These are phyloP conservation scores for Isochrysis galbana DNA, from an alignment of 78 protist genomes.

Conservation along the genomic window DNA sequence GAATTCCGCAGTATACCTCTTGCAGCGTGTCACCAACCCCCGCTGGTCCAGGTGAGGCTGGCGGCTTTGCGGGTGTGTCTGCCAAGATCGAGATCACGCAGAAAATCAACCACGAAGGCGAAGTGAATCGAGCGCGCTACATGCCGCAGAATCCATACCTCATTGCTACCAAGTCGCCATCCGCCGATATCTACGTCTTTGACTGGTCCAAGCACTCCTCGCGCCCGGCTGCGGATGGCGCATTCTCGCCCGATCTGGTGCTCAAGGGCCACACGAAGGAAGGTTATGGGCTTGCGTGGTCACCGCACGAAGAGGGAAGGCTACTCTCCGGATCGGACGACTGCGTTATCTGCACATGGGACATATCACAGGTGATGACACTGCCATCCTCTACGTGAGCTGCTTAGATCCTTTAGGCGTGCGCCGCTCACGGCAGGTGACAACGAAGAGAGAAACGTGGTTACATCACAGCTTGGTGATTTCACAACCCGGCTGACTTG, in stretches of 20 bases:
- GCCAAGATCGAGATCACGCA: conserved; percentile 66
- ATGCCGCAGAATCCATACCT: conserved; percentile 88
- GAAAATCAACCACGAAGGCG: conserved; percentile 88
- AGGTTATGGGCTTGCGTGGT: conserved; percentile 96
- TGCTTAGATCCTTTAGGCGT: too few relatives aligned
- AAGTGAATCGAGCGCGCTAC: conserved; percentile 90
- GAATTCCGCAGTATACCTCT: too few relatives aligned
- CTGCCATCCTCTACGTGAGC: too few relatives aligned
- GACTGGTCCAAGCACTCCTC: conserved; percentile 77
- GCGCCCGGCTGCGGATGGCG: conserved; percentile 57
- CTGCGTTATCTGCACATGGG: conserved; percentile 85
- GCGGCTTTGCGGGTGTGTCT: conserved; percentile 36
- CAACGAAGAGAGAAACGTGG: too few relatives aligned
- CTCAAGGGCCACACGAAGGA: conserved; percentile 87
- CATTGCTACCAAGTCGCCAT: conserved; percentile 93
- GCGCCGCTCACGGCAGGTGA: too few relatives aligned
- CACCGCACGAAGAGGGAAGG: conserved; percentile 62
- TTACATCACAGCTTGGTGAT: too few relatives aligned
- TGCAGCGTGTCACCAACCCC: too few relatives aligned
- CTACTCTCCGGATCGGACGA: conserved; percentile 88
- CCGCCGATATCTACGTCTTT: conserved; percentile 80
- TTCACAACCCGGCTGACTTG: too few relatives aligned
- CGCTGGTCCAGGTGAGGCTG: too few relatives aligned
- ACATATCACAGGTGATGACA: conserved; percentile 59
- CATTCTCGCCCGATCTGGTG: conserved; percentile 67